These are phyloP conservation scores for Chrysosporium keratinophilum DNA, from an alignment of 2,329 filamentous ascomycete species.

Conservation along the genomic window DNA sequence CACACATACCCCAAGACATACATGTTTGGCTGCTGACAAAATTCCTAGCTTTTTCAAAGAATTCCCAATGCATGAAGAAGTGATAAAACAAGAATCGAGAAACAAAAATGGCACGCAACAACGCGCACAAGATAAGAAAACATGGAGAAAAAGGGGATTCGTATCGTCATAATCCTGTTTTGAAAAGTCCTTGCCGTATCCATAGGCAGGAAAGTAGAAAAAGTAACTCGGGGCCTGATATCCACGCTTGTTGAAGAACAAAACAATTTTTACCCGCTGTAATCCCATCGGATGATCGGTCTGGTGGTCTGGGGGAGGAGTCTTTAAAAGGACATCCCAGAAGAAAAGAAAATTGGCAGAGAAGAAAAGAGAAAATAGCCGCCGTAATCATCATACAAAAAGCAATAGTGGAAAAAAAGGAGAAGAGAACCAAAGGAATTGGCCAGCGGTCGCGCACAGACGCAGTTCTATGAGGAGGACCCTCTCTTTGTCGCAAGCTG, in stretches of 20 bases:
- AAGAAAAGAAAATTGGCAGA: background rate
- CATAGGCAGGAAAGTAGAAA: background rate
- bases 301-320: background rate
- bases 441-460: background rate
- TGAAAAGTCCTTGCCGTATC: background rate
- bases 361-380: constrained; percentile 1
- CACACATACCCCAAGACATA: background rate
- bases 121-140: background rate
- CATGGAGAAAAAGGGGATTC: constrained; percentile 1
- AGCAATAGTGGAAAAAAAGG: background rate
- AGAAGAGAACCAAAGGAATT: constrained; percentile 6
- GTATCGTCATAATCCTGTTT: background rate
- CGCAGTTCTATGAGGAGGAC: background rate
- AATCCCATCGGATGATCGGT: background rate
- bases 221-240: constrained; percentile 3
- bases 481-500: constrained; percentile 27
- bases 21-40: background rate
- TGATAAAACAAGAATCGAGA: constrained; percentile 1
- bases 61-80: background rate
- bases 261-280: background rate
- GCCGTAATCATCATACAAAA: constrained; percentile 6
- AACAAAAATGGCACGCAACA: background rate
- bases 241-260: background rate
- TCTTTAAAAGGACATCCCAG: background rate
- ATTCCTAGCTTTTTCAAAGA: background rate